Conservation (phyloP, 2,329 filamentous ascomycete species). For the Scedosporium boydii region DNA sequence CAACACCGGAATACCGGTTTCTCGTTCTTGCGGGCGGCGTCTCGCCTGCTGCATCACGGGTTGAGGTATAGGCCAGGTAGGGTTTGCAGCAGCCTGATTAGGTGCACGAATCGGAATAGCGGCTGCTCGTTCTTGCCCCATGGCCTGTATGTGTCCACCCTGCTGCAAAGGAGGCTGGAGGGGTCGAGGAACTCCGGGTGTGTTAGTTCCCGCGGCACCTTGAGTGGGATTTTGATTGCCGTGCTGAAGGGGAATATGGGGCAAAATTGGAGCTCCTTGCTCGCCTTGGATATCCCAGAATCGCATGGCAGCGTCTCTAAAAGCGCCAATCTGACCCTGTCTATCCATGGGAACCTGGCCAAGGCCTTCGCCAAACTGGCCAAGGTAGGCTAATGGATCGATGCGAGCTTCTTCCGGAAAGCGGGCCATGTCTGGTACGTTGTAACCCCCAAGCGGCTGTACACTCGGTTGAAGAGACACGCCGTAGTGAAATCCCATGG, state of each 20-base stretch:
- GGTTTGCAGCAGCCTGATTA: background rate
- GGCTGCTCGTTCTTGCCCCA: no score
- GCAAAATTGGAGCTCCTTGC: no score
- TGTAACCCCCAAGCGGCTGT: no score
- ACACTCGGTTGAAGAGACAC: no score
- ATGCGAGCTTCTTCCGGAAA: background rate
- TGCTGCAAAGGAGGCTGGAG: no score
- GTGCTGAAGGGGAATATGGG: no score
- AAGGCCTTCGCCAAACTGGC: background rate
- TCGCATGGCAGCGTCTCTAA: background rate
- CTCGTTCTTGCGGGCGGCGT: background rate
- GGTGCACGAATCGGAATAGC: background rate
- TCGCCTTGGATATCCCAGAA: background rate
- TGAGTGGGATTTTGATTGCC: no score
- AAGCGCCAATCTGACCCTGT: background rate
- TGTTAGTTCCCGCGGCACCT: no score
- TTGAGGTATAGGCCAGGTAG: background rate
- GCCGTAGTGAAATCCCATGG: no score
- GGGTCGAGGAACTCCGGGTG: no score
- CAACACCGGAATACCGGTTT: background rate
- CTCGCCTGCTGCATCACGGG: background rate
- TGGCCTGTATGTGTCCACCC: no score
- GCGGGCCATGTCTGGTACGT: background rate
- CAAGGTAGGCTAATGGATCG: background rate
- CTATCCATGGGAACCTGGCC: background rate